Evolutionary conservation across 306 rosid species (phyloP), one percentile per base, ranked within the genome.

Genomic region (Vicia faba): DNA sequence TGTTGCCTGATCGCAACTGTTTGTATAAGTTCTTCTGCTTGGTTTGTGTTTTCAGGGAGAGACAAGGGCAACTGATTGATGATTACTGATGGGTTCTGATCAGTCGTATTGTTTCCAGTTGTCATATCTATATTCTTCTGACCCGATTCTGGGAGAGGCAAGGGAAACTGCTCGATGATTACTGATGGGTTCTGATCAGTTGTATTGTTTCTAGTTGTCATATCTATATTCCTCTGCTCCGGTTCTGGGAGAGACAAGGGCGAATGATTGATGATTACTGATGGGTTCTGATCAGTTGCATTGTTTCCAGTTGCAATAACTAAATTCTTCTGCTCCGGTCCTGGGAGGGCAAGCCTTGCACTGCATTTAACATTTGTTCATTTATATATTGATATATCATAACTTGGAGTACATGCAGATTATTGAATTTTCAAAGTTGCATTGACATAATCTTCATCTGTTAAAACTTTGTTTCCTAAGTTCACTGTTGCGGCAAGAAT

Each of bases 331-430:
- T 88, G 87, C 88, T 86, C 97, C 49, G 92, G 95, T 77, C 88
- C 97, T 46, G 99, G 99, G 35, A 95, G 81, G 75, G 97, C 84
- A 78, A 95, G 96, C 75, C 99, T 89, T 72, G 99, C 97, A 81
- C 99, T 95, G 91, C 84, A 87, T 79, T 49, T 19, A 73, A 66
- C 73, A 79, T 75, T 16, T 69, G 61, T 45, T 26, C 75, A 66
- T 67, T 55, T 76, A 72, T 79, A 51, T 84, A 15, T 73, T 28
- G 62, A 63, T 77, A 51, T 74, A 44, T 77, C 60, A 59, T 75
- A 70, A 62, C 44, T 54, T 50, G 68, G 41, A 25, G 29, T 29
- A 25, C 7, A 71, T 71, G 65, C 59, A 45, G 40, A 5, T 49
- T 19, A 40, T 61, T 66, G 38, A 68, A 60, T 59, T 70, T 68